These are phyloP conservation scores for Elongisporangium anandrum DNA, from an alignment of 352 stramenopile species.

Conservation along the genomic window DNA sequence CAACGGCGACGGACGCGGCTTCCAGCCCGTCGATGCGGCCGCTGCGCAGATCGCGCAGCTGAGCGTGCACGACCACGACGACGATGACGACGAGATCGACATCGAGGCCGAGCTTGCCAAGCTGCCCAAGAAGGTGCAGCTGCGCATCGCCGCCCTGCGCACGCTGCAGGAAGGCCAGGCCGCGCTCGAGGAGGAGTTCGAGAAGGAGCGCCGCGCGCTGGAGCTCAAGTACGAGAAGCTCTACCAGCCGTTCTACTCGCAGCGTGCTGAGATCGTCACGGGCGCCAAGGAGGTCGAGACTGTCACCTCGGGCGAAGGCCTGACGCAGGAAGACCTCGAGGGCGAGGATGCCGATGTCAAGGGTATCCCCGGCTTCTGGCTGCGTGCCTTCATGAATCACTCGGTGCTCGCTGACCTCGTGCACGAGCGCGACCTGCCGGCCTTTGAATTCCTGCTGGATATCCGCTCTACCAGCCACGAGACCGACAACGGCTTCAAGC, in stretches of 20 bases:
- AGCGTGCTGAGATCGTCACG: constrained; percentile 73
- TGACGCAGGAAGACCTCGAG: constrained; percentile 25
- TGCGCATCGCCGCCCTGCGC: constrained; percentile 63
- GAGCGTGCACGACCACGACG: constrained; percentile 14
- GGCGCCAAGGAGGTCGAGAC: constrained; percentile 73
- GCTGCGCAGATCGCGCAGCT: constrained; percentile 34
- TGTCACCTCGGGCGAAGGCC: constrained; percentile 33
- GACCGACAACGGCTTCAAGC: constrained; percentile 83
- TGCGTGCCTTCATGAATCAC: constrained; percentile 84
- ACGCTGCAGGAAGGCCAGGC: constrained; percentile 76
- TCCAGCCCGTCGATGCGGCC: constrained; percentile 48
- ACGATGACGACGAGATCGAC: constrained; percentile 23
- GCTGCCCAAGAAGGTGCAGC: constrained; percentile 67
- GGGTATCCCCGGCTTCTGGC: constrained; percentile 82
- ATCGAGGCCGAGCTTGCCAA: constrained; percentile 57
- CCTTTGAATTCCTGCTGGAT: constrained; percentile 75
- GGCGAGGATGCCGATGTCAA: constrained; percentile 45
- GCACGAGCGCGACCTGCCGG: constrained; percentile 73
- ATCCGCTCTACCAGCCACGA: constrained; percentile 75
- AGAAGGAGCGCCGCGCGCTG: constrained; percentile 78
- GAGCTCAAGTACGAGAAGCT: constrained; percentile 89
- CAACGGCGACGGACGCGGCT: constrained; percentile 52
- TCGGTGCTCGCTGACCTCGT: constrained; percentile 74
- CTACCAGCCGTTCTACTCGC: constrained; percentile 77
- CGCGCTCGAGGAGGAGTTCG: constrained; percentile 75